Conservation (phyloP, 768 basidiomycete genomes). For the Russula compacta region DNA sequence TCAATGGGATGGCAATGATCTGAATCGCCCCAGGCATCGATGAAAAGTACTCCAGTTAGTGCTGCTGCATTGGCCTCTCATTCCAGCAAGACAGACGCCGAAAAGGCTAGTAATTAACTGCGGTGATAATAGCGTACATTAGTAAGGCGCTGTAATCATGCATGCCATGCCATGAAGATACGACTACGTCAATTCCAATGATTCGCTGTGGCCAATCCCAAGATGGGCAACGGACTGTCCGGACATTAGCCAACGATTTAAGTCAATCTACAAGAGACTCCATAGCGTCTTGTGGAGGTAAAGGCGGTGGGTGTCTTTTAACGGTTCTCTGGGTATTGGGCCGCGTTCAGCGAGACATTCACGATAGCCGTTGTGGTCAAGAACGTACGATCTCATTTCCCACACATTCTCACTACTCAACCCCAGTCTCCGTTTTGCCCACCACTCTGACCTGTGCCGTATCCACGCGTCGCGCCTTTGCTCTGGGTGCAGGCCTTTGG, state of each 20-base stretch:
- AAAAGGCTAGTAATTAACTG: too few species aligned
- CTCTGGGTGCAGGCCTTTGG: slow-evolving; percentile 71
- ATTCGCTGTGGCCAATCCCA: not conserved
- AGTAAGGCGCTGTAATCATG: too few species aligned
- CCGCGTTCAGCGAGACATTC: not conserved
- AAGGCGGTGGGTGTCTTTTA: slow-evolving; percentile 36
- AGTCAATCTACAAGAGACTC: not conserved
- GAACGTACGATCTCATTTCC: slow-evolving; percentile 71
- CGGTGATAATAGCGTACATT: too few species aligned
- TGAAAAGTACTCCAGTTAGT: not conserved
- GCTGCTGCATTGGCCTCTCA: not conserved
- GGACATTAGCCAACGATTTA: not conserved
- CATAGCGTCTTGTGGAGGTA: slow-evolving; percentile 1
- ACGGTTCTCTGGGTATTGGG: slow-evolving; percentile 34
- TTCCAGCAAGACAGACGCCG: too few species aligned
- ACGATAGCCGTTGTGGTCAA: not conserved
- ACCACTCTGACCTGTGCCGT: slow-evolving; percentile 83
- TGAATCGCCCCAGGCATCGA: not conserved
- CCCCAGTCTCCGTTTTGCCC: slow-evolving; percentile 66
- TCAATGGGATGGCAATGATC: not conserved
- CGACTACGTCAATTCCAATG: not conserved
- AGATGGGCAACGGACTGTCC: not conserved
- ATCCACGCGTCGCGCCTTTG: slow-evolving; percentile 80
- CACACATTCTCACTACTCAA: slow-evolving; percentile 94
- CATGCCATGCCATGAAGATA: not conserved